Percentiles rank a stretch among this genome's conserved stretches.
Conservation (phyloP, 371 early-diverging fungal genomes). For the Coemansia sp. region DNA sequence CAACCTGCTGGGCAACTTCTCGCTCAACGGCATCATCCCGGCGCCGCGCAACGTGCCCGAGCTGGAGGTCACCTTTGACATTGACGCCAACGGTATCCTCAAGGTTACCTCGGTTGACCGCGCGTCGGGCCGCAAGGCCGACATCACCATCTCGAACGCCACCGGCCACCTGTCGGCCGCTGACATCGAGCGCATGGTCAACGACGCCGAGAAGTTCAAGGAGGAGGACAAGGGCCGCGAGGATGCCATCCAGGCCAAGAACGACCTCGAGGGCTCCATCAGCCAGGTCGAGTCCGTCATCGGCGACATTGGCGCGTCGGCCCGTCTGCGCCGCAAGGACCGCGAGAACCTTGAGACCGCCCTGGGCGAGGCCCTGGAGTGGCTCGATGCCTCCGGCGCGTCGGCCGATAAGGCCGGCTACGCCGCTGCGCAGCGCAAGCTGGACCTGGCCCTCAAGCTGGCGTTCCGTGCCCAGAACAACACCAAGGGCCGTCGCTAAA, state of each 20-base stretch:
- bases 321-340: slow-evolving; percentile 73
- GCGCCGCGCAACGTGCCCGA: slow-evolving; percentile 97
- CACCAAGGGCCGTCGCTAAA: slow-evolving; percentile 38
- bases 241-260: slow-evolving; percentile 86
- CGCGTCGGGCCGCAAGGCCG: slow-evolving; percentile 92
- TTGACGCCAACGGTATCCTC: slow-evolving; percentile 98
- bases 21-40: slow-evolving; percentile 92
- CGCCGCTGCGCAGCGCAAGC: slow-evolving; percentile 86
- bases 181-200: slow-evolving; percentile 96
- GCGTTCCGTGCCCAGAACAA: slow-evolving; percentile 56
- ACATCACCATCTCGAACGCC: slow-evolving; percentile 98
- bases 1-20: slow-evolving; percentile 96
- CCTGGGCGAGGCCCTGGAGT: slow-evolving; percentile 83
- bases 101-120: slow-evolving; percentile 96
- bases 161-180: slow-evolving; percentile 96
- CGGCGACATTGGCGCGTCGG: slow-evolving; percentile 48
- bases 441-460: slow-evolving; percentile 81
- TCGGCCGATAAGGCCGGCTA: slow-evolving; percentile 85
- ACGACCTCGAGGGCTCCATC: slow-evolving; percentile 88
- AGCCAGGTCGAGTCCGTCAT: slow-evolving; percentile 63
- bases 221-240: slow-evolving; percentile 91
- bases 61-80: slow-evolving; percentile 98
- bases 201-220: slow-evolving; percentile 94
- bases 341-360: slow-evolving; percentile 85
- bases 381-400: slow-evolving; percentile 73